Evolutionary conservation across 2,329 filamentous ascomycete genomes (phyloP).

Genomic region (Graphium sp.): DNA sequence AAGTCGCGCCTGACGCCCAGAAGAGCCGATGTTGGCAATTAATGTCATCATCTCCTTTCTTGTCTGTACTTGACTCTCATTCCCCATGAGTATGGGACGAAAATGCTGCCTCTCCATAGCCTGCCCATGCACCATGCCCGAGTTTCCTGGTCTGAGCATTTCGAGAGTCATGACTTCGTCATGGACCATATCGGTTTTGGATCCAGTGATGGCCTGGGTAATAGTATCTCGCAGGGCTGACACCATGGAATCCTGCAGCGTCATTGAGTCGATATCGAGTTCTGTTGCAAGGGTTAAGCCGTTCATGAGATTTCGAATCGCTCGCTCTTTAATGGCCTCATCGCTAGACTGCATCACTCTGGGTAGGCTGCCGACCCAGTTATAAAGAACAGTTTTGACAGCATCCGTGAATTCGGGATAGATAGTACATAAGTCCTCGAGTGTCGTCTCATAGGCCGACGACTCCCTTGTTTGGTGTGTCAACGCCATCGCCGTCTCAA

Average conservation of each 20-base stretch:
- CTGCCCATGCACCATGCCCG: neutral
- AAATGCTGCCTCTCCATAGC: constrained; percentile 20
- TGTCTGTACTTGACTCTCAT: constrained; percentile 50
- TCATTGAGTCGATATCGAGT: constrained; percentile 45
- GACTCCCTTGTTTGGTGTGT: constrained; percentile 18
- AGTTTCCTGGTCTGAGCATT: too few species aligned
- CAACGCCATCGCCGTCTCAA: constrained; percentile 68
- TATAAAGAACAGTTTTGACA: constrained; percentile 56
- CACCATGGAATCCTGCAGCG: constrained; percentile 50
- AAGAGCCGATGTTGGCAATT: constrained; percentile 32
- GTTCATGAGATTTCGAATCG: constrained; percentile 60
- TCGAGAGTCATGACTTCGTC: constrained; percentile 1
- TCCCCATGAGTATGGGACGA: constrained; percentile 41
- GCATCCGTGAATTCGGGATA: constrained; percentile 45
- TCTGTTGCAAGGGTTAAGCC: constrained; percentile 49
- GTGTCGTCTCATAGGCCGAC: constrained; percentile 23
- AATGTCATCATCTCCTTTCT: constrained; percentile 40
- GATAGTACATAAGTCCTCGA: constrained; percentile 45
- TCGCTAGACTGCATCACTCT: constrained; percentile 73
- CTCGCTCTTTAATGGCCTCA: constrained; percentile 55
- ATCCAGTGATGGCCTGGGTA: constrained; percentile 11
- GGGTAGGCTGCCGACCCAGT: constrained; percentile 68
- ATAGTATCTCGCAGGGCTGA: constrained; percentile 62
- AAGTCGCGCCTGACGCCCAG: constrained; percentile 42
- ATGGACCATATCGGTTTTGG: neutral